phyloP scores from a whole-genome alignment of 1,284 basidiomycete species.

The Puccinia horiana region DNA sequence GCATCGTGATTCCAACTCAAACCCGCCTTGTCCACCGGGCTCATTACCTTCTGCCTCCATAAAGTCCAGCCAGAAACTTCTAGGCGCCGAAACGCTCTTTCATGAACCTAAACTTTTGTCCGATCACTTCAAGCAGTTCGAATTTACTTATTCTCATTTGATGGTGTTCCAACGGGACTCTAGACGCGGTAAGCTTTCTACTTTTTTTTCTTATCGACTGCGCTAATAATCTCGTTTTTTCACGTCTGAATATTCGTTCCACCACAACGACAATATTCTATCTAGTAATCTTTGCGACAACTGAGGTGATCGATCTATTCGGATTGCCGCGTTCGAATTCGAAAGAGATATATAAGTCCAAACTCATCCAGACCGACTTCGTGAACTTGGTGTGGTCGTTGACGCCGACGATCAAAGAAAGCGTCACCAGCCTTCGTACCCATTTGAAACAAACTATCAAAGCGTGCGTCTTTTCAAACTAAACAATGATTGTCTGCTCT shows the following conservation, averaged over 20 bases:
- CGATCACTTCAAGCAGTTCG: conserved; percentile 26
- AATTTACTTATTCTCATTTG: conserved; percentile 27
- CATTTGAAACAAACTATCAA: conserved; percentile 30
- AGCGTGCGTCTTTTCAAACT: background rate
- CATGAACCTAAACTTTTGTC: conserved; percentile 12
- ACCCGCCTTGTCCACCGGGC: background rate
- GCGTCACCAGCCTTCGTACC: background rate
- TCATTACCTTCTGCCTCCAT: background rate
- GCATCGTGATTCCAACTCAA: background rate
- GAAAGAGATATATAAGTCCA: conserved; percentile 36
- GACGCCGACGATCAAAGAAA: background rate
- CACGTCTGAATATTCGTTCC: background rate
- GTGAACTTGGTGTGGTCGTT: conserved; percentile 12
- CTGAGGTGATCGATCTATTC: conserved; percentile 11
- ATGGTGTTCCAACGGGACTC: conserved; percentile 11
- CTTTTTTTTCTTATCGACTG: background rate
- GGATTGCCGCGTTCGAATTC: background rate
- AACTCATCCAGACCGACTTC: conserved; percentile 29
- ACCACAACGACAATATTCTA: background rate
- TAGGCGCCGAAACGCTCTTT: conserved; percentile 22
- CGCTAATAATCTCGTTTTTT: background rate
- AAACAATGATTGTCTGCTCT: background rate
- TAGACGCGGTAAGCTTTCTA: conserved; percentile 11
- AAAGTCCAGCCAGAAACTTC: background rate
- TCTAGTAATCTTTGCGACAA: conserved; percentile 29